phyloP scores from a whole-genome alignment of 768 basidiomycete genomes.

The Amanita brunnescens region DNA sequence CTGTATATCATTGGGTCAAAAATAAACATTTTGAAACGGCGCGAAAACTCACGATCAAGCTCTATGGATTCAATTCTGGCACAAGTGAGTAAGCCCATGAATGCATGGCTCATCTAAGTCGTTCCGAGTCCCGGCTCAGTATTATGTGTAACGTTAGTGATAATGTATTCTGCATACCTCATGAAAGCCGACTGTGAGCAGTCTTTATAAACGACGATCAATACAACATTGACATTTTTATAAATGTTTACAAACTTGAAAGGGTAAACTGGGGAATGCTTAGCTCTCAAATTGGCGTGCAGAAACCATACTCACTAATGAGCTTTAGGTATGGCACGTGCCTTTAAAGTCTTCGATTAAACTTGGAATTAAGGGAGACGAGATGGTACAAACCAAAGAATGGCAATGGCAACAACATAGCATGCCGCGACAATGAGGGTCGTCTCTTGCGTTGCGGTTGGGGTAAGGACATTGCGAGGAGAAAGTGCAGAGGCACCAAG shows the following conservation, averaged over 20 bases:
- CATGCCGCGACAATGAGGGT: slow-evolving; percentile 76
- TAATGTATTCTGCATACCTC: slow-evolving; percentile 39
- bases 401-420: slow-evolving; percentile 68
- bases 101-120: slow-evolving; percentile 76
- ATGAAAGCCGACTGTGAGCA: slow-evolving; percentile 85
- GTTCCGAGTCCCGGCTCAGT: neutral
- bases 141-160: neutral
- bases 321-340: slow-evolving; percentile 66
- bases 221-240: neutral
- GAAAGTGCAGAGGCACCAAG: neutral
- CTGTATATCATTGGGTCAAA: slow-evolving; percentile 24
- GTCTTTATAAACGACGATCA: slow-evolving; percentile 25
- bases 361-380: neutral
- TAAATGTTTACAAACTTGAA: slow-evolving; percentile 62
- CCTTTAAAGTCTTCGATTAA: slow-evolving; percentile 31
- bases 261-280: slow-evolving; percentile 58
- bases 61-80: slow-evolving; percentile 82
- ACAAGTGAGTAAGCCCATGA: slow-evolving; percentile 74
- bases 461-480: slow-evolving; percentile 42
- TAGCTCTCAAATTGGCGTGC: slow-evolving; percentile 4
- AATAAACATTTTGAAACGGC: slow-evolving; percentile 6
- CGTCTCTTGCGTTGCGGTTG: slow-evolving; percentile 61
- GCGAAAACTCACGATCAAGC: slow-evolving; percentile 62
- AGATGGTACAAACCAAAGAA: slow-evolving; percentile 54
- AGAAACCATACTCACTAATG: slow-evolving; percentile 48